Percentiles rank a stretch among this genome's conserved stretches.
These are phyloP conservation scores for Chrysoporthe deuterocubensis DNA, from an alignment of 2,329 filamentous ascomycete genomes.

Conservation along the genomic window DNA sequence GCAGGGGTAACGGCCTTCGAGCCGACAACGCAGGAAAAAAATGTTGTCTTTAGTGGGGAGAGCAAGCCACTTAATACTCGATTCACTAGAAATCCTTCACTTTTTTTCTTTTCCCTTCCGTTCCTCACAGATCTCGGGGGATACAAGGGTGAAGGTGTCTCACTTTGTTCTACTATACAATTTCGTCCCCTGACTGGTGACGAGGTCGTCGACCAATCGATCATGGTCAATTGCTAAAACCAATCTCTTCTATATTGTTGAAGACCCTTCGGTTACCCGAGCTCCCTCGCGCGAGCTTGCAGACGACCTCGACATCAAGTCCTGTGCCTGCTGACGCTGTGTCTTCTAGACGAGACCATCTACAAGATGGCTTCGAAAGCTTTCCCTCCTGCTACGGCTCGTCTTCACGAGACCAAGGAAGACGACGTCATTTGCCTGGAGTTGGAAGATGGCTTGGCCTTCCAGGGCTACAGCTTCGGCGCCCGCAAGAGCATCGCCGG, in stretches of 20 bases:
- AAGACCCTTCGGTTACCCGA: constrained; percentile 21
- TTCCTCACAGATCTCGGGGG: constrained; percentile 3
- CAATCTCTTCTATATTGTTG: constrained; percentile 8
- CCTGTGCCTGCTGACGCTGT: constrained; percentile 15
- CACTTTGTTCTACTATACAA: constrained; percentile 13
- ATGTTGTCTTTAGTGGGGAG: constrained; percentile 19
- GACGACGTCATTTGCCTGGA: constrained; percentile 81
- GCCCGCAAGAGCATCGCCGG: constrained; percentile 92
- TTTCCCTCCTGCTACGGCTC: constrained; percentile 64
- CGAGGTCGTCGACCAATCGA: constrained; percentile 22
- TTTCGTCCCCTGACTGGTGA: constrained; percentile 24
- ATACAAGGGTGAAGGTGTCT: constrained; percentile 12
- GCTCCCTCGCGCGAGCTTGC: constrained; percentile 18
- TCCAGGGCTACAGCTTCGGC: constrained; percentile 96
- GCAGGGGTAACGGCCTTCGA: constrained; percentile 8
- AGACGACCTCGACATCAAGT: constrained; percentile 21
- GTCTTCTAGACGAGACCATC: constrained; percentile 6
- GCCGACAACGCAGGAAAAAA: constrained; percentile 12
- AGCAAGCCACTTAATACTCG: background rate
- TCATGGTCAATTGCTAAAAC: constrained; percentile 24
- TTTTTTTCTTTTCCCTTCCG: background rate
- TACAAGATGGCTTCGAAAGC: constrained; percentile 42
- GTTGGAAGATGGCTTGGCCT: constrained; percentile 87
- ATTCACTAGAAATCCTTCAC: background rate
- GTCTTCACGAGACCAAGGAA: constrained; percentile 54